Conservation (phyloP, 2,329 filamentous ascomycete genomes). For the Chaetomiaceae sp. region DNA sequence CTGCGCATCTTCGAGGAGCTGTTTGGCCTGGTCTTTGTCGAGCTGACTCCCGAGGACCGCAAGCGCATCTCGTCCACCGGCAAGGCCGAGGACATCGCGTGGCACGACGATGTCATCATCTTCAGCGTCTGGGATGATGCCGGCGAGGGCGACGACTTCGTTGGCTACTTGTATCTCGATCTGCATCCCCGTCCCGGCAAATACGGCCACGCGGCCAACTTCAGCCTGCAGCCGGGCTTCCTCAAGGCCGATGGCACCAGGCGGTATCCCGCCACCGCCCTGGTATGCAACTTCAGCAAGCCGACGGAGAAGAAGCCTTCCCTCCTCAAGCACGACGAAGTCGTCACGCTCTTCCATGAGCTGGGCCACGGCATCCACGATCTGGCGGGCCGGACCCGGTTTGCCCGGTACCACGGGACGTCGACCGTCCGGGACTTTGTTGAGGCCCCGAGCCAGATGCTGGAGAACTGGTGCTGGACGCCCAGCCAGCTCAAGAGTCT, state of each 20-base stretch:
- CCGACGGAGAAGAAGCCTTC: conserved; percentile 71
- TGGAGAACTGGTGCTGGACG: conserved; percentile 73
- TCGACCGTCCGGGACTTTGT: conserved; percentile 64
- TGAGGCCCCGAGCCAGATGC: conserved; percentile 67
- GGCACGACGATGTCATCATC: conserved; percentile 78
- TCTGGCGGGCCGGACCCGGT: conserved; percentile 57
- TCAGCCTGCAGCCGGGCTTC: conserved; percentile 72
- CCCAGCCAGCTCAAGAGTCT: conserved; percentile 60
- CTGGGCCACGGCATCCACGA: conserved; percentile 68
- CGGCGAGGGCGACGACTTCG: conserved; percentile 64
- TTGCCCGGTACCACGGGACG: conserved; percentile 64
- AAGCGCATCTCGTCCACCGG: conserved; percentile 60
- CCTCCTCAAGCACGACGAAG: conserved; percentile 76
- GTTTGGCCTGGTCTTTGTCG: conserved; percentile 73
- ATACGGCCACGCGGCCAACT: conserved; percentile 81
- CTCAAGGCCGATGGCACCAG: conserved; percentile 62
- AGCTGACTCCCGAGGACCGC: conserved; percentile 63
- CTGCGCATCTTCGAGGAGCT: conserved; percentile 77
- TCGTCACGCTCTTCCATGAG: conserved; percentile 78
- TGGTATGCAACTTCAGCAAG: conserved; percentile 85
- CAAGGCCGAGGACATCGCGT: conserved; percentile 66
- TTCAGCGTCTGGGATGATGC: conserved; percentile 81
- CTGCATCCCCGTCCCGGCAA: conserved; percentile 76
- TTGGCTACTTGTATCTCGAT: conserved; percentile 79
- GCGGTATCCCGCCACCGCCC: conserved; percentile 70